Evolutionary conservation across 2,329 filamentous ascomycete species (phyloP), one percentile per base, ranked within the genome.

Genomic region (Venturia pyrina): DNA sequence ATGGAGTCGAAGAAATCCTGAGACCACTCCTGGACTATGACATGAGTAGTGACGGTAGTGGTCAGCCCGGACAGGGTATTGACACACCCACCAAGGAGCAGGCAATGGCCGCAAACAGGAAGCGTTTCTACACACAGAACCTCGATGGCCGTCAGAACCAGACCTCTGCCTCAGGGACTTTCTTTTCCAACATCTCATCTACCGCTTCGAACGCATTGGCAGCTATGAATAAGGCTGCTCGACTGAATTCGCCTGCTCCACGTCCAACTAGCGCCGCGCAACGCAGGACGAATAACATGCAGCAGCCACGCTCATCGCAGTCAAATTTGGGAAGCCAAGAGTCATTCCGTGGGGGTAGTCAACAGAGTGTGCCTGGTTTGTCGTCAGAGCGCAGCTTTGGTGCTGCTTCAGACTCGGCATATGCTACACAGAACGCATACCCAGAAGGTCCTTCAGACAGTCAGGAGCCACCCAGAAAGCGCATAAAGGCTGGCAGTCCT

Each of bases 11-110:
- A 75, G 90, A 93, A 69, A 72, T 91, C 5, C 78, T 95, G 61
- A 83, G 86, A 28, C 89, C 89, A 19, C 81, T 95, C 5, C 78
- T 95, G 65, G 91, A 89, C 37, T 91, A 93, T 75, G 90, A 93
- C 72, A 89, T 92, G 80, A 87, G 86, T 65, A 86, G 89, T 70
- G 89, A 93, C 67, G 89, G 90, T 62, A 87, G 75, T 62, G 75
- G 87, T 62, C 77, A 86, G 63, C 85, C 89, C 5, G 88, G 89
- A 66, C 85, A 87, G 60, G 90, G 89, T 70, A 84, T 96, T 71
- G 93, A 98, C 72, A 98, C 95, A 0, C 95, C 95, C 0, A 99
- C 95, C 46, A 99, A 99, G 77, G 95, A 98, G 77, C 95, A 98
- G 77, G 95, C 95, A 67, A 96, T 98, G 93, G 95, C 95, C 13